Conservation (phyloP, 2,329 filamentous ascomycete genomes). For the Aspergillus pseudoviridinutans region DNA sequence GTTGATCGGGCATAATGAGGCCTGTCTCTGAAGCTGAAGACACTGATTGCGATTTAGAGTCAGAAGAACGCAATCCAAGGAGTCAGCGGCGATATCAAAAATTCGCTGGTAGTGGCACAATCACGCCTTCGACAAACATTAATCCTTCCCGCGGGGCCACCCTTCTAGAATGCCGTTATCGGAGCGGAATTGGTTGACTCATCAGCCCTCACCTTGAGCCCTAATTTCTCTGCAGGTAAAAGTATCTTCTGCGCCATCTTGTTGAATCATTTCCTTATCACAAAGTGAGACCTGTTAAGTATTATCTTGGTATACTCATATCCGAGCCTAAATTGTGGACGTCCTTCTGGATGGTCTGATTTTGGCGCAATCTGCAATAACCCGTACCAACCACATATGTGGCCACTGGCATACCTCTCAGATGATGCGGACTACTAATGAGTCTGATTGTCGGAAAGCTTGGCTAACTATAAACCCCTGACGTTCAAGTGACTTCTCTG, state of each 20-base stretch:
- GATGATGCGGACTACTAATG: too few species aligned
- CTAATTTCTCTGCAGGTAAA: constrained; percentile 13
- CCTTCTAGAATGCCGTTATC: constrained; percentile 26
- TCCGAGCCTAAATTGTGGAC: too few species aligned
- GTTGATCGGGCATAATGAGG: constrained; percentile 28
- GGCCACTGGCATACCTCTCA: too few species aligned
- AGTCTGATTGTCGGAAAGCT: not conserved
- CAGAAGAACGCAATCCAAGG: not conserved
- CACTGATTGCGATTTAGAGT: not conserved
- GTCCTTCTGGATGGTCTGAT: too few species aligned
- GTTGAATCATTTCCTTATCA: not conserved
- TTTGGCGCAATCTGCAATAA: too few species aligned
- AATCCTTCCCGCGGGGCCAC: constrained; percentile 21
- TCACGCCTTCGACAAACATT: constrained; percentile 12
- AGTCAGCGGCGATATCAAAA: not conserved
- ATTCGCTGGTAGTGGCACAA: not conserved
- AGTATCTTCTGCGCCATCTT: not conserved
- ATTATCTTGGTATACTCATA: too few species aligned
- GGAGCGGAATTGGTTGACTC: constrained; percentile 30
- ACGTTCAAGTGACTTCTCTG: not conserved
- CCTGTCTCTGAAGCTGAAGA: not conserved
- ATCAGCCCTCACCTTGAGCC: constrained; percentile 27
- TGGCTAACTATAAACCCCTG: not conserved
- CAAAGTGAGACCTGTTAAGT: too few species aligned
- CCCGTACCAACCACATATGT: too few species aligned